Evolutionary conservation across 768 basidiomycete species (phyloP), one percentile per base, ranked within the genome.

Genomic region (Hydnomerulius pinastri): DNA sequence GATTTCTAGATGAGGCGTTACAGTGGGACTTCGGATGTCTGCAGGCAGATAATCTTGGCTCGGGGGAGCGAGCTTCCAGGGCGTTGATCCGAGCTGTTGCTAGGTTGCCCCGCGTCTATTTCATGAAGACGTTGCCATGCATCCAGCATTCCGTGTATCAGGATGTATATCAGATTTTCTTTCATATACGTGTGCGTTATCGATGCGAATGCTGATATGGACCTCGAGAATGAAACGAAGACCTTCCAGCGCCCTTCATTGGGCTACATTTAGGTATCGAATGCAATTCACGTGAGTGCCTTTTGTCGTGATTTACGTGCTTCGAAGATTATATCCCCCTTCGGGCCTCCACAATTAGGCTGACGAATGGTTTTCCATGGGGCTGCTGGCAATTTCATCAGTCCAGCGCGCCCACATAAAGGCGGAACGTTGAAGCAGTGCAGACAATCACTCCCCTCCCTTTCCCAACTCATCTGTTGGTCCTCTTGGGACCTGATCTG

Each of bases 291-390:
- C 50, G 50, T 52, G 49, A 54, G 38, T 40, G 20, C 24, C 13
- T 36, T 8, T 18, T 47, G 29, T 48, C 56, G 56, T 36, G 60
- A 59, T 58, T 67, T 65, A 62, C 62, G 65, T 69, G 38, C 59
- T 55, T 42, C 50, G 30, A 55, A 42, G 41, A 50, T 47, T 32
- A 44, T 10, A 12, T 27, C 38, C 17, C 35, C 21, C 21, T 53
- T 50, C 33, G 24, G 52, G 43, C 53, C 21, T 25, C 36, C 42
- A 67, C 53, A 57, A 63, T 65, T 51, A 37, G 43, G 39, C 51
- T 43, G 46, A 47, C 37, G 48, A 49, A 51, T 49, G 43, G 48
- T 35, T 59, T 38, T 25, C 23, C 27, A 45, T 4, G n/a, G 27
- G 20, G 17, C 24, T 42, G 23, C 9, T 15, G 25, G 17, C 10